A percentile compares a stretch with the other conserved stretches of the same genome.
These are phyloP conservation scores for Cyberlindnera saturnus DNA, from an alignment of 805 yeast species.

Conservation along the genomic window DNA sequence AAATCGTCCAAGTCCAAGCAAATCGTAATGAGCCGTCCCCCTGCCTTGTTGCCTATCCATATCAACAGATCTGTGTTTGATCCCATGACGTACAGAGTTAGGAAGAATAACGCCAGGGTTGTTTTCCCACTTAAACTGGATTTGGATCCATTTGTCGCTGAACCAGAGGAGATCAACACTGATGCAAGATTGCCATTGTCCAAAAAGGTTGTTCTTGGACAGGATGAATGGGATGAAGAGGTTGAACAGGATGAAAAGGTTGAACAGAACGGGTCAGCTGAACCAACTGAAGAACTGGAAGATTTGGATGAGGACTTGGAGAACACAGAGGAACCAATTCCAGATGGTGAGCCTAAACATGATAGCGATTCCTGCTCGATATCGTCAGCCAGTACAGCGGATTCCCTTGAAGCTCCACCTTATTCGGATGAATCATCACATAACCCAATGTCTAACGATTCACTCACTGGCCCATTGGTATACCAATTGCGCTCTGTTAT, in stretches of 20 bases:
- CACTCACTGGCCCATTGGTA: constrained; percentile 36
- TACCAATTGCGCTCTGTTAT: constrained; percentile 82
- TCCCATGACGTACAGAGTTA: constrained; percentile 72
- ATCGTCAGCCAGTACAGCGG: background rate
- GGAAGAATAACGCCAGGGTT: constrained; percentile 82
- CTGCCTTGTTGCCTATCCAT: constrained; percentile 78
- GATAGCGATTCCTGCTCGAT: too few relatives aligned
- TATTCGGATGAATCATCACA: constrained; percentile 1
- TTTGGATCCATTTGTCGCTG: constrained; percentile 63
- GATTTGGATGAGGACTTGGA: background rate
- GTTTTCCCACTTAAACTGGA: constrained; percentile 66
- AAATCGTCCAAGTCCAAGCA: constrained; percentile 83
- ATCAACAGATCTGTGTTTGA: constrained; percentile 93
- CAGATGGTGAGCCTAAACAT: background rate
- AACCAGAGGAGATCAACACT: constrained; percentile 60
- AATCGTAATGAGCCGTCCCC: constrained; percentile 71
- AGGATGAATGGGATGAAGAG: constrained; percentile 1
- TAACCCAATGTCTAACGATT: constrained; percentile 4
- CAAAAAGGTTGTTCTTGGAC: constrained; percentile 28
- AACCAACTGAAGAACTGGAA: background rate
- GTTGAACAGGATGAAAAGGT: constrained; percentile 9
- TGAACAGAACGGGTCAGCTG: background rate
- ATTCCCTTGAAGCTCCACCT: background rate
- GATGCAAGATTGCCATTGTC: constrained; percentile 78
- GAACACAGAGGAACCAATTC: background rate